Conservation (phyloP, 768 basidiomycete species). For the Lactarius vividus region DNA sequence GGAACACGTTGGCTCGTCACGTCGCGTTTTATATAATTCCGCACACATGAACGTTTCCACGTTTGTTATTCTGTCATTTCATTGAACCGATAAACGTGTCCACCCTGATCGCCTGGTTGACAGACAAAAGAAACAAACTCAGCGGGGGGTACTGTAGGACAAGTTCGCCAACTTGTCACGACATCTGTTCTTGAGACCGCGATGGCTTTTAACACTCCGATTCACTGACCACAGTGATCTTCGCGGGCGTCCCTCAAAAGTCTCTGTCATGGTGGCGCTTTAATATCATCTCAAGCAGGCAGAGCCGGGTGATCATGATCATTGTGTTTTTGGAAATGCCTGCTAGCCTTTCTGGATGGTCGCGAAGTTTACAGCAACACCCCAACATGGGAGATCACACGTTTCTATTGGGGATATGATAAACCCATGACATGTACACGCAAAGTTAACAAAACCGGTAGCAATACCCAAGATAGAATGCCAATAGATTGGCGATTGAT, state of each 20-base stretch:
- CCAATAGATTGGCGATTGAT: not conserved
- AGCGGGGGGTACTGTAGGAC: not conserved
- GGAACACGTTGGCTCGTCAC: not conserved
- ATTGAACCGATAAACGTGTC: not conserved
- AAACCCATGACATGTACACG: not conserved
- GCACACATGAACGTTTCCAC: not conserved
- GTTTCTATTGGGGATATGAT: not conserved
- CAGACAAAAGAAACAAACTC: not conserved
- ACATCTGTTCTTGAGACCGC: not conserved
- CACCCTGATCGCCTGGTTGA: not conserved
- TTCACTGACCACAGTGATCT: not conserved
- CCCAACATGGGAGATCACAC: not conserved
- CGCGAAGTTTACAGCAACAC: not conserved
- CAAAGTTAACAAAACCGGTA: not conserved
- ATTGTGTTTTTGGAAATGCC: not conserved
- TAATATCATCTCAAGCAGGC: not conserved
- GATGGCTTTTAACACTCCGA: not conserved
- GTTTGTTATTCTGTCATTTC: not conserved
- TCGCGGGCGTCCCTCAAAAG: not conserved
- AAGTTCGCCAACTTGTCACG: not conserved
- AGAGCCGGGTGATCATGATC: not conserved
- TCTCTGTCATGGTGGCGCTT: not conserved
- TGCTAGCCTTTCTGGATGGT: not conserved
- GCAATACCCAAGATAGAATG: not conserved
- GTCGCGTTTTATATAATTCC: not conserved